These are phyloP conservation scores for Penicillium bialowiezense DNA, from an alignment of 495 filamentous ascomycete species.

Conservation along the genomic window DNA sequence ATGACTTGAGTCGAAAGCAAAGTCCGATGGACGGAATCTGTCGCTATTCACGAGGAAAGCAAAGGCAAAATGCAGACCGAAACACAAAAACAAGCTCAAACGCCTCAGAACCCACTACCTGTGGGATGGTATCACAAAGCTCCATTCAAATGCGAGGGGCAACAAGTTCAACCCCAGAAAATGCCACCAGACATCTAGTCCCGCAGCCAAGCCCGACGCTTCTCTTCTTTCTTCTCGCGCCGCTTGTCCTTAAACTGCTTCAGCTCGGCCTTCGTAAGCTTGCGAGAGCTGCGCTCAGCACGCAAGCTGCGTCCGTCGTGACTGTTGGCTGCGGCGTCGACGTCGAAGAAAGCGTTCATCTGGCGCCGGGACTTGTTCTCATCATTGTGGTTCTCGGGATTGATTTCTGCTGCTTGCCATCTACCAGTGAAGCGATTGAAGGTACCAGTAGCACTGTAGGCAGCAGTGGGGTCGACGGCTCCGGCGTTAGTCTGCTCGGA, in stretches of 20 bases:
- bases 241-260: conserved; percentile 73
- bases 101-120: conserved; percentile 20
- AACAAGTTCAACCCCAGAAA: not conserved
- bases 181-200: conserved; percentile 51
- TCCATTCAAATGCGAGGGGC: conserved; percentile 12
- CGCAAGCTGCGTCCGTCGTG: conserved; percentile 91
- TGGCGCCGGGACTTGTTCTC: conserved; percentile 85
- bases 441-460: conserved; percentile 64
- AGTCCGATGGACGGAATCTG: conserved; percentile 1
- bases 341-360: conserved; percentile 94
- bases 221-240: conserved; percentile 89
- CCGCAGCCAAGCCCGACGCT: conserved; percentile 83
- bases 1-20: not conserved
- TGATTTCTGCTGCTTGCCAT: conserved; percentile 65
- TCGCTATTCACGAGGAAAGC: conserved; percentile 19
- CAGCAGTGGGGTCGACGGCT: conserved; percentile 28
- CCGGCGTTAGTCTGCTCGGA: conserved; percentile 22
- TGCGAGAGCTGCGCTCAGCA: conserved; percentile 82
- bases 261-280: conserved; percentile 79
- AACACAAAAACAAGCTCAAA: conserved; percentile 12
- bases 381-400: conserved; percentile 76
- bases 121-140: conserved; percentile 18
- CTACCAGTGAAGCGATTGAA: conserved; percentile 94
- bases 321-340: conserved; percentile 92
- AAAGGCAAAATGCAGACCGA: conserved; percentile 7